Conservation (phyloP, 2,329 filamentous ascomycete species). For the Aspergillus persii region DNA sequence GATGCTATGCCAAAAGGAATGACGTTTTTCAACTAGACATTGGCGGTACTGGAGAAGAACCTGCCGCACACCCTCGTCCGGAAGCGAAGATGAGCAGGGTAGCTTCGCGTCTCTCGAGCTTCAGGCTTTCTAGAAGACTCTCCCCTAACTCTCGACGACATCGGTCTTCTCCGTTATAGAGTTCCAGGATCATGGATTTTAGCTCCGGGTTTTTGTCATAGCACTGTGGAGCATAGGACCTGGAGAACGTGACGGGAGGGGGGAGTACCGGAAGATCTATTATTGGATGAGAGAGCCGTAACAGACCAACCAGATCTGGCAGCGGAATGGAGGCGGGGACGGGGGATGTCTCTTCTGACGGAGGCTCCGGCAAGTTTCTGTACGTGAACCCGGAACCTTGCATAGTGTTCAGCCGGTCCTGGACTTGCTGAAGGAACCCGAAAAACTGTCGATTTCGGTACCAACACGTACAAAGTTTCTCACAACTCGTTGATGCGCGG, state of each 20-base stretch:
- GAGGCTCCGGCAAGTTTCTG: background rate
- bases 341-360: background rate
- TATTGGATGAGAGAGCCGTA: background rate
- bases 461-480: constrained; percentile 3
- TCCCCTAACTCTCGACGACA: background rate
- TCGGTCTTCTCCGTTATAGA: background rate
- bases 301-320: background rate
- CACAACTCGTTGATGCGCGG: background rate
- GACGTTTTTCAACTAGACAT: background rate
- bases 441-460: constrained; percentile 9
- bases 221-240: background rate
- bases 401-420: background rate
- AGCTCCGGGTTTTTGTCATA: constrained; percentile 1
- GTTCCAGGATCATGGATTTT: background rate
- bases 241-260: background rate
- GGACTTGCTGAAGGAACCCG: constrained; percentile 3
- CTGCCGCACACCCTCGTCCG: background rate
- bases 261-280: background rate
- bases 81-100: constrained; percentile 1
- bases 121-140: constrained; percentile 7
- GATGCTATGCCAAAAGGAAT: background rate
- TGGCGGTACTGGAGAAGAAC: no score
- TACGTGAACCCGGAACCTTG: background rate
- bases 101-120: background rate
- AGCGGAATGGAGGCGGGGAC: background rate